Base-by-base conservation (phyloP, 345 rosid genomes). In the Pelargonium nanum region DNA sequence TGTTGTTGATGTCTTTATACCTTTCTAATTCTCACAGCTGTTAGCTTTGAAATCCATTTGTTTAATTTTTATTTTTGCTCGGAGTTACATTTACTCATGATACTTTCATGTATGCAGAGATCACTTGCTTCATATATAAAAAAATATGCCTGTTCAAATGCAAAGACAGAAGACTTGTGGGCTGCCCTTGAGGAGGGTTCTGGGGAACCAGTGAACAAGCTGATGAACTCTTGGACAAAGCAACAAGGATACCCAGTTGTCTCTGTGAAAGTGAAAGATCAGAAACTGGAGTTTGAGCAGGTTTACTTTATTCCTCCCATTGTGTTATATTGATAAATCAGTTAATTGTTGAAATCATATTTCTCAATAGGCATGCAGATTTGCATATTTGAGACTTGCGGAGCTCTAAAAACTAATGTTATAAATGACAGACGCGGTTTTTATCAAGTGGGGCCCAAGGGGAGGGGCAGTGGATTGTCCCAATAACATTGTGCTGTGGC, bases 401-500 rank as follows among this genome's bases (percentile, higher is more conserved):
- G n/a, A 63, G 48, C 15, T 73, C 65, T 78, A 44, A 75, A 30
- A 21, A 21, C 57, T 28, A 40, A 55, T 72, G 52, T 65, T 26
- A 69, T 72, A 24, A 26, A 70, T 71, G 61, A 56, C 96, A 89
- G 97, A 78, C 92, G 60, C 97, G 83, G 65, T 93, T 93, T 75
- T 60, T 93, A 63, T 84, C 87, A 70, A 93, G 94, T 48, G 96
- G 97, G 70, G 68, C 83, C 48, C 67, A 26, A 54, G 97, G 94
- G 51, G 87, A 89, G 62, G 96, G 99, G 55, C 90, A 82, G n/a
- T 93, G 99, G 99, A 84, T 85, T 74, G 97, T 93, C 55, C 99
- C 99, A 22, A 72, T 89, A 75, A 87, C 96, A 52, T 64, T 87
- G 59, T 89, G 88, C 63, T 81, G 80, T 68, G 85, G 90, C 51